Conservation (phyloP, 495 filamentous ascomycete genomes). For the Schizothecium vesticola region DNA sequence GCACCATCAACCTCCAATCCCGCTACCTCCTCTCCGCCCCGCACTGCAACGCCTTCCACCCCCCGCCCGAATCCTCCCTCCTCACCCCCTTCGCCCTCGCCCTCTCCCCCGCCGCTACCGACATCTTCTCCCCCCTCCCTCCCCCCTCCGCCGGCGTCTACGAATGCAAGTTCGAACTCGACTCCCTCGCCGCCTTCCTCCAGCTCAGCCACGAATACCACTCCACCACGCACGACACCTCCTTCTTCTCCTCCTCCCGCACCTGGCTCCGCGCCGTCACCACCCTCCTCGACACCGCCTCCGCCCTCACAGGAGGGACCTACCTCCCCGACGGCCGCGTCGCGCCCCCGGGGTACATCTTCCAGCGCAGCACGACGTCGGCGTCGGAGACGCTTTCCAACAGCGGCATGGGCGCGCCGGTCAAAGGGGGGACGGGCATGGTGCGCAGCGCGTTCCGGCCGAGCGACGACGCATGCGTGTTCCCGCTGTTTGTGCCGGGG, state of each 20-base stretch:
- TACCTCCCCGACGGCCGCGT: constrained; percentile 53
- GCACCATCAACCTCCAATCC: constrained; percentile 60
- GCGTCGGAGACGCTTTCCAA: constrained; percentile 58
- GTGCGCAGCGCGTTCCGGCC: constrained; percentile 58
- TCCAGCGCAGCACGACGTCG: constrained; percentile 46
- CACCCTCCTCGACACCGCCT: constrained; percentile 44
- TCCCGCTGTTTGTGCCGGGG: constrained; percentile 56
- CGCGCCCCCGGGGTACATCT: constrained; percentile 49
- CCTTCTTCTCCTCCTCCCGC: constrained; percentile 50
- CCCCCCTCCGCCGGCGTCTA: constrained; percentile 28
- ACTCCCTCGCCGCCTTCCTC: constrained; percentile 60
- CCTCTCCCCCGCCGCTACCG: constrained; percentile 18
- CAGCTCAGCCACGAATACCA: constrained; percentile 56
- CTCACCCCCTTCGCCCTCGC: constrained; percentile 31
- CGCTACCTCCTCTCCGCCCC: constrained; percentile 53
- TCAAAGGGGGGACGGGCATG: constrained; percentile 52
- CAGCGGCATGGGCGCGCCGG: constrained; percentile 53
- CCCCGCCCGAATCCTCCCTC: constrained; percentile 45
- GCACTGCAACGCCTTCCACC: constrained; percentile 61
- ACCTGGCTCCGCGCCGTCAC: constrained; percentile 28
- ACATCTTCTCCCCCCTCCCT: constrained; percentile 20
- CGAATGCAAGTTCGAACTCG: constrained; percentile 60
- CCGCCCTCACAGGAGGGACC: constrained; percentile 50
- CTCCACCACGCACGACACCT: constrained; percentile 48
- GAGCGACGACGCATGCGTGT: constrained; percentile 56